These are phyloP conservation scores for Naumovozyma dairenensis DNA, from an alignment of 805 yeast species.

Conservation along the genomic window DNA sequence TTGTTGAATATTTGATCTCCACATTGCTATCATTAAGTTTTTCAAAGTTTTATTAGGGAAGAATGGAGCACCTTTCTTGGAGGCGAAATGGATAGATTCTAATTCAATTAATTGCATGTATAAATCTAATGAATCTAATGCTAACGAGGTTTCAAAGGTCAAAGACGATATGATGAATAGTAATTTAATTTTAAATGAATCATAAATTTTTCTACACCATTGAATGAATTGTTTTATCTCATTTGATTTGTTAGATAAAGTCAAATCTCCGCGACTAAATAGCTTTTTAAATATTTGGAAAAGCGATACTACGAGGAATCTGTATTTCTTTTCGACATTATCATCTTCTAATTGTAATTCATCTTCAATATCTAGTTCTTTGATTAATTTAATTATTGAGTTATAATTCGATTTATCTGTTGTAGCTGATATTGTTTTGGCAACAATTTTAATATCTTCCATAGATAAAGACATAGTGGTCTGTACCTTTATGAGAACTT, in stretches of 20 bases:
- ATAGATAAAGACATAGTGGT: constrained; percentile 11
- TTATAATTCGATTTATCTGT: constrained; percentile 27
- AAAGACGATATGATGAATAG: constrained; percentile 33
- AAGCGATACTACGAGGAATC: constrained; percentile 25
- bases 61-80: constrained; percentile 42
- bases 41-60: constrained; percentile 52
- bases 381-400: constrained; percentile 22
- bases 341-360: constrained; percentile 7
- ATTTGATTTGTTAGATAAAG: constrained; percentile 19
- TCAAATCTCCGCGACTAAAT: constrained; percentile 25
- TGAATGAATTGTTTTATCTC: constrained; percentile 32
- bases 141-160: constrained; percentile 35
- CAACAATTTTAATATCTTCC: constrained; percentile 21
- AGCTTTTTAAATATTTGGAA: constrained; percentile 27
- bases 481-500: no score
- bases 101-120: constrained; percentile 44
- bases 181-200: constrained; percentile 39
- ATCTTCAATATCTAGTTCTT: constrained; percentile 10
- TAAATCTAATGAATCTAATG: constrained; percentile 46
- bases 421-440: constrained; percentile 20
- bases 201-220: constrained; percentile 58
- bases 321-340: constrained; percentile 12
- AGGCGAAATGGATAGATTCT: constrained; percentile 46
- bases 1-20: constrained; percentile 24
- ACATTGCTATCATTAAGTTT: constrained; percentile 31